These are phyloP conservation scores for Neurospora pannonica DNA, from an alignment of 495 filamentous ascomycete species.

Conservation along the genomic window DNA sequence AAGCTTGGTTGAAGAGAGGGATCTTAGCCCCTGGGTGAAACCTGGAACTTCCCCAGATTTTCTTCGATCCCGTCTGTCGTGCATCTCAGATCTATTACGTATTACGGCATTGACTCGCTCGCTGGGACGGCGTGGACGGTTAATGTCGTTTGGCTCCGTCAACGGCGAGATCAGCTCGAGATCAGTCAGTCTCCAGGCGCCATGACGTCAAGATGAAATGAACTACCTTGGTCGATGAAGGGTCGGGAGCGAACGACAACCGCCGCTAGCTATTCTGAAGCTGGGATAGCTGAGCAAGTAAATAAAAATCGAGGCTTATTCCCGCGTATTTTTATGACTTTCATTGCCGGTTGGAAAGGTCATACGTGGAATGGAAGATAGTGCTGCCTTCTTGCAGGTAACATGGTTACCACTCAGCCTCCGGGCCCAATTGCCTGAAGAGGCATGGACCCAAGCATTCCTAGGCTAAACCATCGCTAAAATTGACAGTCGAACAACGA, in stretches of 20 bases:
- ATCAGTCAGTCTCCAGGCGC: not conserved
- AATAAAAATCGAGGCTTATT: not conserved
- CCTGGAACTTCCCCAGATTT: not conserved
- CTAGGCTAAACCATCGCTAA: not conserved
- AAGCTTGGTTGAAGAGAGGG: not conserved
- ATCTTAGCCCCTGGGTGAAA: not conserved
- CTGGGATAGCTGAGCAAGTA: not conserved
- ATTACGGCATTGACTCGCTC: not conserved
- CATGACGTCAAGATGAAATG: conserved; percentile 7
- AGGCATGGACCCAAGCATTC: not conserved
- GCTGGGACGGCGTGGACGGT: not conserved
- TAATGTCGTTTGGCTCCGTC: not conserved
- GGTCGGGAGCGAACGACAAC: not conserved
- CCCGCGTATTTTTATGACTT: not conserved
- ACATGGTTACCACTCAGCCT: not conserved
- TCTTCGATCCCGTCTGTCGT: not conserved
- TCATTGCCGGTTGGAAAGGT: not conserved
- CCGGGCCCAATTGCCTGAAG: not conserved
- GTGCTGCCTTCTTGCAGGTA: not conserved
- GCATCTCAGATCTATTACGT: not conserved
- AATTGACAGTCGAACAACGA: not conserved
- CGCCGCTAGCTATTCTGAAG: not conserved
- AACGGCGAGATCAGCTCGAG: not conserved
- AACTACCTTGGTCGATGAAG: not conserved
- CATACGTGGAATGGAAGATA: not conserved